phyloP scores from a whole-genome alignment of 306 rosid genomes.

The Vicia faba region DNA sequence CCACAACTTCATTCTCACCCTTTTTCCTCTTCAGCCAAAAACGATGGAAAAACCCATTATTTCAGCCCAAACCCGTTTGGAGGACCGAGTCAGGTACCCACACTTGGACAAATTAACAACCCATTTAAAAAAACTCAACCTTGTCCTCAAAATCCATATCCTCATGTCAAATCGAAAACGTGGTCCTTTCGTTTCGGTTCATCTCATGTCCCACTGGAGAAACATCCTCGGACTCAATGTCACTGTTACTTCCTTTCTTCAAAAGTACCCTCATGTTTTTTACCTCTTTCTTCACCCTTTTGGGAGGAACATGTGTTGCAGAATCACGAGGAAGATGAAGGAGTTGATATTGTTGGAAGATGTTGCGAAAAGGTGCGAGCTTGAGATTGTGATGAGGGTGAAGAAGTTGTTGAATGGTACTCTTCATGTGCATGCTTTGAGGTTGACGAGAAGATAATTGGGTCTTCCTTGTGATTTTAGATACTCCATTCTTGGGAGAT shows the following conservation, averaged over 20 bases:
- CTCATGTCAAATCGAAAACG: constrained; percentile 61
- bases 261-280: constrained; percentile 66
- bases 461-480: no score
- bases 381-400: no score
- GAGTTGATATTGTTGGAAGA: constrained; percentile 52
- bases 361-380: constrained; percentile 47
- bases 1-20: no score
- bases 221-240: constrained; percentile 54
- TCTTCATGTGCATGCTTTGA: no score
- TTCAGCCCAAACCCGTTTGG: no score
- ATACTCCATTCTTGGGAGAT: no score
- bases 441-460: no score
- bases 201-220: constrained; percentile 71
- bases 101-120: constrained; percentile 59
- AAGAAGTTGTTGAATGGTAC: no score
- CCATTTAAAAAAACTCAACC: constrained; percentile 48
- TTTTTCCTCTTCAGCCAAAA: no score
- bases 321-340: constrained; percentile 46
- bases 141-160: constrained; percentile 48
- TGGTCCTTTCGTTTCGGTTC: constrained; percentile 65
- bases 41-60: no score
- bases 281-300: constrained; percentile 60
- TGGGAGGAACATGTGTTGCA: constrained; percentile 60
- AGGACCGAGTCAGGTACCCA: constrained; percentile 56
- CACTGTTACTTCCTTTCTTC: constrained; percentile 53